These are phyloP conservation scores for Lepidopterella palustris DNA, from an alignment of 495 filamentous ascomycete genomes.

Conservation along the genomic window DNA sequence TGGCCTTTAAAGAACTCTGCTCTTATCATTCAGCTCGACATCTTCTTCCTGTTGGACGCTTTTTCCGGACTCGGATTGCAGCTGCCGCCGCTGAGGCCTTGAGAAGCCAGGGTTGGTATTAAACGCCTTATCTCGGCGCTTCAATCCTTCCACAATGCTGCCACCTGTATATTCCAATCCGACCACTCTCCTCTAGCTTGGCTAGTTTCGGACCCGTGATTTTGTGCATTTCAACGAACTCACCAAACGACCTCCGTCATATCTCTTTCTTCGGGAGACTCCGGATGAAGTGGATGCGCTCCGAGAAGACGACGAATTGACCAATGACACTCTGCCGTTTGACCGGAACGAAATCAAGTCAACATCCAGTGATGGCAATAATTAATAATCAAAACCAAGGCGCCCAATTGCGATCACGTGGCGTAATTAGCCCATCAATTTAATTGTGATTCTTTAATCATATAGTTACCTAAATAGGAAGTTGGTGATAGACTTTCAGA, in stretches of 20 bases:
- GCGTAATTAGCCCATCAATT: too few species aligned
- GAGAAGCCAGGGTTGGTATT: conserved; percentile 38
- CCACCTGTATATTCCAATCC: conserved; percentile 29
- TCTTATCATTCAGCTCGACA: background rate
- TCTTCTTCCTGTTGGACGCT: background rate
- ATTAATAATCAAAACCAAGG: too few species aligned
- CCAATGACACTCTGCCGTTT: conserved; percentile 20
- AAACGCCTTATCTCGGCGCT: conserved; percentile 38
- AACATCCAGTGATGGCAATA: too few species aligned
- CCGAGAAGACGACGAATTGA: conserved; percentile 28
- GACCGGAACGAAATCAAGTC: conserved; percentile 28
- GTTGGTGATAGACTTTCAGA: too few species aligned
- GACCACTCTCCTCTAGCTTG: conserved; percentile 24
- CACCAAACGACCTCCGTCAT: conserved; percentile 30
- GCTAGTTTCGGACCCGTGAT: conserved; percentile 10
- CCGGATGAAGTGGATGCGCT: conserved; percentile 30
- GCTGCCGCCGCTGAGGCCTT: conserved; percentile 30
- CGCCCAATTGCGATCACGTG: too few species aligned
- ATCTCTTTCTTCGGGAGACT: conserved; percentile 23
- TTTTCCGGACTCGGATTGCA: conserved; percentile 13
- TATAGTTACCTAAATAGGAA: too few species aligned
- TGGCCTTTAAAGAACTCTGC: too few species aligned
- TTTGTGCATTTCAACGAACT: conserved; percentile 37
- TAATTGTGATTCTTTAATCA: too few species aligned
- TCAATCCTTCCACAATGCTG: conserved; percentile 28